Evolutionary conservation across 768 basidiomycete species (phyloP), one percentile per base, ranked within the genome.

Genomic region (Lactarius sanguifluus): DNA sequence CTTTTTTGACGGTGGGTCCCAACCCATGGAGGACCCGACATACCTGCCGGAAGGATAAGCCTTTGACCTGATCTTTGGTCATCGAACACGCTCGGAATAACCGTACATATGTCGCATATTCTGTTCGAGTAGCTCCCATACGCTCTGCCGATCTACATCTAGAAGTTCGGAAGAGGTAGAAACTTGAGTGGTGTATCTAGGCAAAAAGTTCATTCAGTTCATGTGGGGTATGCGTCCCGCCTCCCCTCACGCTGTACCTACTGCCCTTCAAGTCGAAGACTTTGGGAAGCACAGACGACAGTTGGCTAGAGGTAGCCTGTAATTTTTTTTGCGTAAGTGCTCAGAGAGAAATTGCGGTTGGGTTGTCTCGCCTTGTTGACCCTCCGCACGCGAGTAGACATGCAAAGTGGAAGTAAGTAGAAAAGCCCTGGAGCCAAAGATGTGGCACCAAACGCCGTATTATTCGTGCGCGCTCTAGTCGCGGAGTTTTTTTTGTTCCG

Each of bases 11-110:
- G 69, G 66, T 36, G 87, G 83, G 61, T 88, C 74, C 87, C 88
- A 92, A 55, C 88, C 88, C 73, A 89, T 83, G 20, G 85, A 85
- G 5, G 89, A 89, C 7, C 71, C 60, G 15, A 72, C 73, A 70
- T 85, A 88, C 25, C 88, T 90, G 75, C 73, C 64, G 38, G 16
- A 15, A 30, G 7, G 9, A 58, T 43, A 23, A 88, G 67, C 12
- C 79, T 77, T 12, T 23, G 36, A 12, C 36, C 36, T 70, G 67
- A 2, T 81, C 69, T 18, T 69, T 66, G 41, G 69, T 57, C 15
- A 41, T 65, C 28, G 20, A 25, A 6, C 13, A 23, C 30, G 30
- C 15, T 7, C 16, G 18, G 43, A 56, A 59, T 28, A 38, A 18
- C 36, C 59, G 20, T 57, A 68, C 71, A 71, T 34, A 12, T 47